Conservation (phyloP, 345 rosid genomes). For the Pseudoturritis turrita region DNA sequence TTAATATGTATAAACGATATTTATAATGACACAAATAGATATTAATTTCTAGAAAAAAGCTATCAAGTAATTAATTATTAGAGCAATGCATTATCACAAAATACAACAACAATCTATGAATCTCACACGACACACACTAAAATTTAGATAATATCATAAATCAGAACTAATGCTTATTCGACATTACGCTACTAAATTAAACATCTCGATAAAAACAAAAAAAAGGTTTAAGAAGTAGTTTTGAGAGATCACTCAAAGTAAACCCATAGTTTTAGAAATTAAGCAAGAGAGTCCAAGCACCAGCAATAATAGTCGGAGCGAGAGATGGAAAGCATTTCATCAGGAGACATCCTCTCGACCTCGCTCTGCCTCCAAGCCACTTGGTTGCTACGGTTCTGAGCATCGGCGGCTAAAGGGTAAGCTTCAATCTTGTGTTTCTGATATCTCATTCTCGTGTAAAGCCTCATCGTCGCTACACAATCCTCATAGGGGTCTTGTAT, state of each 20-base stretch:
- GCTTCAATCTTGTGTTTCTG: conserved; percentile 60
- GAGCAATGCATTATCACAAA: not conserved
- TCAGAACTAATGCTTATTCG: conserved; percentile 6
- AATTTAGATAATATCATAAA: not conserved
- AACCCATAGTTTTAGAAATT: not conserved
- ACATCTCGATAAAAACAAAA: no score
- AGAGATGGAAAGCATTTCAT: conserved; percentile 61
- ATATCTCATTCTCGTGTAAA: conserved; percentile 78
- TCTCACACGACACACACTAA: not conserved
- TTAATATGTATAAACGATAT: not conserved
- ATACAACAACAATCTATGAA: not conserved
- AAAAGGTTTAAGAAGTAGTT: not conserved
- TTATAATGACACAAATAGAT: not conserved
- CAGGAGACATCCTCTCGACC: conserved; percentile 77
- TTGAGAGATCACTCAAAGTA: not conserved
- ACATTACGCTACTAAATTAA: not conserved
- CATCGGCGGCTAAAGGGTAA: conserved; percentile 61
- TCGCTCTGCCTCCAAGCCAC: conserved; percentile 79
- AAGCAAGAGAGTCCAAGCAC: conserved; percentile 65
- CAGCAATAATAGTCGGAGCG: conserved; percentile 89
- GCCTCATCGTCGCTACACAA: conserved; percentile 86
- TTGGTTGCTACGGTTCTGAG: conserved; percentile 69
- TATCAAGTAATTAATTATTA: not conserved
- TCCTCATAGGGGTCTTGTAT: conserved; percentile 84
- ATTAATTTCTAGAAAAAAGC: not conserved